Evolutionary conservation across 1,284 basidiomycete species (phyloP).

Genomic region (Malassezia arunalokei): DNA sequence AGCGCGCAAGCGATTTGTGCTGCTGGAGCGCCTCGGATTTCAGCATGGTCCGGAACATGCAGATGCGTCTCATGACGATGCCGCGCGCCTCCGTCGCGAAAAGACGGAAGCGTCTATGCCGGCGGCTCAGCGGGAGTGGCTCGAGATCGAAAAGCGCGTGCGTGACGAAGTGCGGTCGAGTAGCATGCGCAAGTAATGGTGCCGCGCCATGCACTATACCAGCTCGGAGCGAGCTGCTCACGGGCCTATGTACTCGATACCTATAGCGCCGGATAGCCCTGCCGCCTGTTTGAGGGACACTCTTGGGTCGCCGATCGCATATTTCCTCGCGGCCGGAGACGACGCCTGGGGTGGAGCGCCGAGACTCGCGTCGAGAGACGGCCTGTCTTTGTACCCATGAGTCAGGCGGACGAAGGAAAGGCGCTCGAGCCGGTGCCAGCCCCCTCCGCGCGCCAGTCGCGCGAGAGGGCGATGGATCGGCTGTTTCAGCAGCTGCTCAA

Average conservation of each 20-base stretch:
- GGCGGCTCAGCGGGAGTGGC: constrained; percentile 33
- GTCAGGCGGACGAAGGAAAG: background rate
- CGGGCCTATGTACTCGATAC: too few relatives aligned
- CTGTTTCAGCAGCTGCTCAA: constrained; percentile 21
- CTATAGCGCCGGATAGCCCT: too few relatives aligned
- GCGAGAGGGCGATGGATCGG: background rate
- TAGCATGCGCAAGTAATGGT: background rate
- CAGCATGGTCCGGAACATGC: background rate
- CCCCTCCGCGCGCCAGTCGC: too few relatives aligned
- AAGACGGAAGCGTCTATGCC: constrained; percentile 24
- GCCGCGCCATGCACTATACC: too few relatives aligned
- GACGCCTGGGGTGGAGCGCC: too few relatives aligned
- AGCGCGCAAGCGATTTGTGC: constrained; percentile 33
- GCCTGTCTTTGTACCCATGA: background rate
- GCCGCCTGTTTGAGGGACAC: too few relatives aligned
- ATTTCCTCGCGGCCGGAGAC: too few relatives aligned
- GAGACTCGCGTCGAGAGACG: too few relatives aligned
- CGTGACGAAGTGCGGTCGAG: constrained; percentile 19
- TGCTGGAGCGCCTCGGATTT: constrained; percentile 26
- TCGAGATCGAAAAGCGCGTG: constrained; percentile 30
- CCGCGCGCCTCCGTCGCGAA: constrained; percentile 20
- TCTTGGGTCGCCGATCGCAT: too few relatives aligned
- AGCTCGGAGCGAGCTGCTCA: too few relatives aligned
- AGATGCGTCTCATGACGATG: constrained; percentile 2
- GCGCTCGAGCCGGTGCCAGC: background rate